Base-by-base conservation (phyloP, 768 basidiomycete species). In the Mycena albidolilacea region DNA sequence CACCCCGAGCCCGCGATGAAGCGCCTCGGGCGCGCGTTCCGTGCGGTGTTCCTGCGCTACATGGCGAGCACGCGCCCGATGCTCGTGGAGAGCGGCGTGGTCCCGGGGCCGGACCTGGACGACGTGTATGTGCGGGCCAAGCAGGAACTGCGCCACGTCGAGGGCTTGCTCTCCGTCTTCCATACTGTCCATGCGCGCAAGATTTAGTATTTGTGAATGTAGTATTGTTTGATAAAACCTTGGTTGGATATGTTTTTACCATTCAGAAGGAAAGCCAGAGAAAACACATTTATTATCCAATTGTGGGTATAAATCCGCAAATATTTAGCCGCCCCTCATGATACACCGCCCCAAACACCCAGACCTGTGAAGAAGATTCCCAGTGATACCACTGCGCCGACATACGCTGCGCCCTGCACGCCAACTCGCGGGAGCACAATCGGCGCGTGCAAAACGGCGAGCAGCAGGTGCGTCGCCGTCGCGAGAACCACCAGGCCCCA, bases 351-450 rank as follows among this genome's bases (percentile, higher is more conserved):
- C 95, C 95, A 96, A 10, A 89, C 81, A 0, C 89, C 92, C 63
- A 96, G 81, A 4, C 93, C 94, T 5, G 89, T 87, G 79, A 95
- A 95, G 76, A 95, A 89, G 48, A 85, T 84, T 37, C 92, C 91
- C 14, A 96, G 81, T 0, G 91, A 90, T 5, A 93, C 86, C 39
- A 96, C 80, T 57, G 90, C 84, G 23, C 89, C 90, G 11, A 91
- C 84, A 80, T 95, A 96, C 35, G 93, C 93, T 41, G 91, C 92
- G 0, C 90, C 90, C 63, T 94, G 95, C 38, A 95, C 87, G 8
- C 95, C 95, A 37, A 95, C 87, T 50, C 88, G 86, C 0, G 93
- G 92, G 14, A 96, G 85, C 38, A 94, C 82, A 64, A 86, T 81
- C 1, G 93, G 89, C 0, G 92, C 90, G 74, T 95, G 92, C 65